phyloP scores from a whole-genome alignment of 169 alveolate species.

The Plasmodium knowlesi region DNA sequence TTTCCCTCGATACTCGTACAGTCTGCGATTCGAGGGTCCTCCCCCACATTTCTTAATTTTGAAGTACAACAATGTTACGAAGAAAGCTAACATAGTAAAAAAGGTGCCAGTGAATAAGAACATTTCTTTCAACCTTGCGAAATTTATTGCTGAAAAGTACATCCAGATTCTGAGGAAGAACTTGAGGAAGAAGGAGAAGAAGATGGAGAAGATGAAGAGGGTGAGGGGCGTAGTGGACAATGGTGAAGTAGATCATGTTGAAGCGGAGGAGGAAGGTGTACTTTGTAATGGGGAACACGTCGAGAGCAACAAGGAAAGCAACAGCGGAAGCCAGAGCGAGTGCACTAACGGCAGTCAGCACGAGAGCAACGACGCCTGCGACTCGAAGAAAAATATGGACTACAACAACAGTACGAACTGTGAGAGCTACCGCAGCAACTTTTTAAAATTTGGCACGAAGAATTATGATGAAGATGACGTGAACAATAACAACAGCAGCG shows the following conservation, averaged over 20 bases:
- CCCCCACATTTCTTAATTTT: conserved; percentile 72
- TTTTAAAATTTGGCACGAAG: neutral
- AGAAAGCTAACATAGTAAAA: conserved; percentile 20
- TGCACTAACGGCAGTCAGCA: neutral
- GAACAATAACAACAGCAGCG: neutral
- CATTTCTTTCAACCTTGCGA: conserved; percentile 59
- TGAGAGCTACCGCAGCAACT: neutral
- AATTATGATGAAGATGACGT: neutral
- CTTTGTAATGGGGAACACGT: neutral
- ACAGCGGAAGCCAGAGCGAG: neutral
- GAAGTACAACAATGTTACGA: conserved; percentile 15
- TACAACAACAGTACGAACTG: neutral
- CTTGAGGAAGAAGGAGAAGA: conserved; percentile 29
- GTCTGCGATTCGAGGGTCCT: conserved; percentile 65
- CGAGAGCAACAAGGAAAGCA: neutral
- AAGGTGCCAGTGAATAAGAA: conserved; percentile 58
- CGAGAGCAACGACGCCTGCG: neutral
- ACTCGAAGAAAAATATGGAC: neutral
- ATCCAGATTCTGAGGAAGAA: conserved; percentile 43
- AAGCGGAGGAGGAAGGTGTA: neutral
- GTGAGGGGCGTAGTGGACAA: neutral
- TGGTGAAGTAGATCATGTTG: neutral
- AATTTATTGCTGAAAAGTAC: conserved; percentile 65
- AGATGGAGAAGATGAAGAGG: conserved; percentile 7
- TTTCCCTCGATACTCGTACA: conserved; percentile 11